Evolutionary conservation across 495 filamentous ascomycete species (phyloP), one percentile per base, ranked within the genome.

Genomic region (Xylaria sp.): DNA sequence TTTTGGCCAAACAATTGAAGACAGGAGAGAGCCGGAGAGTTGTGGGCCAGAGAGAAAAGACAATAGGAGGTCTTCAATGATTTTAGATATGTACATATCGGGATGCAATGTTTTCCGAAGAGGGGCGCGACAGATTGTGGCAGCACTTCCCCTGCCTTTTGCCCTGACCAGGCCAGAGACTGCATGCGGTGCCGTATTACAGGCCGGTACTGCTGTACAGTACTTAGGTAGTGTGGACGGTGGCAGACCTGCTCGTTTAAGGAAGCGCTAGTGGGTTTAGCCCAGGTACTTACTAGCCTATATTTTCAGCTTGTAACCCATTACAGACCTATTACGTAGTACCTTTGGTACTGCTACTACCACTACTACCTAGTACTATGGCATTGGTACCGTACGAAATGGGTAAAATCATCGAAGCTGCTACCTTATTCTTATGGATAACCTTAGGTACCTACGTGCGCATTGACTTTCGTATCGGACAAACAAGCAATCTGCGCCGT

Each of bases 31-130:
- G n/a, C n/a, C n/a, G n/a, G n/a, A n/a, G 46, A 8, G 44, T 31
- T 26, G 44, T 40, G 46, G 61, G 31, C 31, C 63, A 46, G 46
- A 37, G 62, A 52, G 35, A 41, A 66, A 50, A 53, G 33, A 40
- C 19, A 53, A 29, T 46, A 66, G 19, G 15, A 35, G 17, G 29
- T 26, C 12, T 8, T 53, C n/a, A n/a, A n/a, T n/a, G n/a, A n/a
- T n/a, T 66, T 66, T 53, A 40, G 41, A 35, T 37, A 26, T 14
- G 11, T n/a, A 40, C 12, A 21, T 19, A 31, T 58, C 53, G n/a
- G 58, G 58, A 40, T 40, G 58, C 58, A 61, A 61, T 40, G 33
- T 61, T 40, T 40, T 61, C 26, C 26, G 63, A 53, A 29, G 64
- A 67, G 64, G 48, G 46, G 64, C 64, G 35, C 31, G 6, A 55